A percentile compares a stretch with the other conserved stretches of the same genome.
Evolutionary conservation across 148 eudicot species (phyloP).

Genomic region (Camellia granthamiana): DNA sequence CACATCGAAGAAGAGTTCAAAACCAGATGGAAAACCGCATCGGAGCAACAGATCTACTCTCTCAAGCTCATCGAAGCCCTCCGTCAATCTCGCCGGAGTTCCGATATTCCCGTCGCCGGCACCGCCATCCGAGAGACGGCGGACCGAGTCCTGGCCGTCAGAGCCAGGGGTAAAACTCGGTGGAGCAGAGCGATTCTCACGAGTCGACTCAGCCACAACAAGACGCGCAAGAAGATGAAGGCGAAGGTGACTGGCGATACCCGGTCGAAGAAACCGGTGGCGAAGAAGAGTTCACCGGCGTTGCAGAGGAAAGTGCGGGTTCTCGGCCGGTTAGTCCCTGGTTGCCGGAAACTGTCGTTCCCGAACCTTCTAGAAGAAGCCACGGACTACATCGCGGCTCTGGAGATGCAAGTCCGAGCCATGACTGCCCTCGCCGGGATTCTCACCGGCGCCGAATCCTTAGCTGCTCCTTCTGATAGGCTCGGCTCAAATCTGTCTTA

Average conservation of each 20-base stretch:
- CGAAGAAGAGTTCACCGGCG: constrained; percentile 32
- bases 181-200: constrained; percentile 86
- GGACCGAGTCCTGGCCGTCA: constrained; percentile 60
- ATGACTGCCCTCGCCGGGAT: constrained; percentile 67
- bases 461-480: constrained; percentile 6
- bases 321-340: constrained; percentile 72
- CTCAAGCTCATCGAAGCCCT: constrained; percentile 60
- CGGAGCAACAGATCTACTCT: constrained; percentile 56
- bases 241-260: constrained; percentile 8
- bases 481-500: constrained; percentile 22
- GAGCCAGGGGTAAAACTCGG: constrained; percentile 60
- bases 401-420: constrained; percentile 84
- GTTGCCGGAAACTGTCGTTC: constrained; percentile 68
- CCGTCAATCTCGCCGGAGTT: constrained; percentile 43
- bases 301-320: constrained; percentile 50
- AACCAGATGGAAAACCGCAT: constrained; percentile 53
- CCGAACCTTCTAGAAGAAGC: constrained; percentile 86
- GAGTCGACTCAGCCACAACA: constrained; percentile 35
- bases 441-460: constrained; percentile 28
- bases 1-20: not conserved
- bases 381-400: constrained; percentile 71
- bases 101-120: constrained; percentile 25
- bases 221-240: constrained; percentile 18
- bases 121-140: constrained; percentile 67
- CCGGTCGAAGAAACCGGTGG: constrained; percentile 27